Evolutionary conservation across 139 green algal species (phyloP).

Genomic region (Chlamydomonas schloesseri): DNA sequence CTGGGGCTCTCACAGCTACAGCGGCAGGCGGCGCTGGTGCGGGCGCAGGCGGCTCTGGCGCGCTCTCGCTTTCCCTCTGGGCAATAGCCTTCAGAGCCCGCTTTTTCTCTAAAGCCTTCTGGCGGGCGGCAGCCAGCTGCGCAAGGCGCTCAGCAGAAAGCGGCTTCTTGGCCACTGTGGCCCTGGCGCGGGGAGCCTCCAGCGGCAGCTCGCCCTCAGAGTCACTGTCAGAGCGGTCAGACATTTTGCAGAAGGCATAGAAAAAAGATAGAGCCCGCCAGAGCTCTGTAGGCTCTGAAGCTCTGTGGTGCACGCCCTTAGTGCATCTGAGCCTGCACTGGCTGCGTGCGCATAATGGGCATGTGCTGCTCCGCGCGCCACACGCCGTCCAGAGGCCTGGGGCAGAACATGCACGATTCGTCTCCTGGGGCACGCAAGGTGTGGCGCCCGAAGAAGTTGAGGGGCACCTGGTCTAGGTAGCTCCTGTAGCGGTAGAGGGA

Average conservation of each 20-base stretch:
- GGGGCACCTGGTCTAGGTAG: slow-evolving; percentile 14
- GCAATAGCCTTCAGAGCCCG: not conserved
- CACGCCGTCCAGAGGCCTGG: not conserved
- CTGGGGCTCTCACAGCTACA: not conserved
- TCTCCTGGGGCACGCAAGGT: not conserved
- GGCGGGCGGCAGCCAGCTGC: not conserved
- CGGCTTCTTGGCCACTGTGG: not conserved
- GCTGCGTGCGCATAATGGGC: slow-evolving; percentile 16
- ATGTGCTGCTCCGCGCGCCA: slow-evolving; percentile 16
- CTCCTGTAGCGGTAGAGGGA: slow-evolving; percentile 5
- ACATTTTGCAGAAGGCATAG: slow-evolving; percentile 25
- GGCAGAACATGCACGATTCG: slow-evolving; percentile 24
- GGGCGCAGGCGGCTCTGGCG: not conserved
- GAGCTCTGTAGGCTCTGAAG: slow-evolving; percentile 10
- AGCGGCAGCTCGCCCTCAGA: not conserved
- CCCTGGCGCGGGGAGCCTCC: not conserved
- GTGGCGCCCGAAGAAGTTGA: slow-evolving; percentile 12
- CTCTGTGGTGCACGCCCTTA: not conserved
- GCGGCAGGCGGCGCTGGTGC: not conserved
- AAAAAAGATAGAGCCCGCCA: not conserved
- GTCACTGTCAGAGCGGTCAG: slow-evolving; percentile 16
- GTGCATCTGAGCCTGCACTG: slow-evolving; percentile 11
- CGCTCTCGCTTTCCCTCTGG: not conserved
- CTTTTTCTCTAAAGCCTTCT: slow-evolving; percentile 3
- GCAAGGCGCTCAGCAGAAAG: not conserved